These are phyloP conservation scores for Candida maris DNA, from an alignment of 805 yeast species.

Conservation along the genomic window DNA sequence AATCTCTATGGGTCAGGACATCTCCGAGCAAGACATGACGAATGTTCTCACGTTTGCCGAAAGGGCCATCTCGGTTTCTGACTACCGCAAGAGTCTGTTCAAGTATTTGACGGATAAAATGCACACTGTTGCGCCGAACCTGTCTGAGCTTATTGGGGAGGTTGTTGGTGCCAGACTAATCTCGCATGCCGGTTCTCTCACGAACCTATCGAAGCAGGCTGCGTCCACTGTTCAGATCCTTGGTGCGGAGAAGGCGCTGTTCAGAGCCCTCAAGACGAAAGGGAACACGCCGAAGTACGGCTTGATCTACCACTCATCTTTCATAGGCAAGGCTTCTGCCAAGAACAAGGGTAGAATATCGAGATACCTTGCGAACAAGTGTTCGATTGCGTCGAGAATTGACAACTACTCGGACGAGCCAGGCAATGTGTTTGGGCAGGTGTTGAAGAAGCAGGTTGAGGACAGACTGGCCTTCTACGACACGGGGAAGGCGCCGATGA, in stretches of 20 bases:
- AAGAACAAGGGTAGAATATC: slow-evolving; percentile 99
- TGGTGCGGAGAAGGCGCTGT: slow-evolving; percentile 96
- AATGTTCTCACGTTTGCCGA: slow-evolving; percentile 88
- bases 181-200: slow-evolving; percentile 97
- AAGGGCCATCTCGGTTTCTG: slow-evolving; percentile 87
- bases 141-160: slow-evolving; percentile 96
- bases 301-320: slow-evolving; percentile 89
- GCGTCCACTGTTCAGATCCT: slow-evolving; percentile 98
- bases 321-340: slow-evolving; percentile 89
- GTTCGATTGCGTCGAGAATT: slow-evolving; percentile 98
- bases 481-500: slow-evolving; percentile 95
- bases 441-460: slow-evolving; percentile 94
- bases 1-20: slow-evolving; percentile 98
- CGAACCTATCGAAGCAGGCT: slow-evolving; percentile 95
- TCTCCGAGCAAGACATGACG: slow-evolving; percentile 90
- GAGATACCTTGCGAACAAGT: slow-evolving; percentile 96
- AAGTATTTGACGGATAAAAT: slow-evolving; percentile 90
- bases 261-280: slow-evolving; percentile 93
- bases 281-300: slow-evolving; percentile 98
- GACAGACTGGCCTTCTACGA: slow-evolving; percentile 95
- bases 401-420: slow-evolving; percentile 97
- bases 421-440: slow-evolving; percentile 80
- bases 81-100: slow-evolving; percentile 81
- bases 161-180: slow-evolving; percentile 98
- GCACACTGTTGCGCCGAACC: slow-evolving; percentile 97